Evolutionary conservation across 2,329 filamentous ascomycete species (phyloP), one percentile per base, ranked within the genome.

Genomic region (Arthrobotrys sinensis): DNA sequence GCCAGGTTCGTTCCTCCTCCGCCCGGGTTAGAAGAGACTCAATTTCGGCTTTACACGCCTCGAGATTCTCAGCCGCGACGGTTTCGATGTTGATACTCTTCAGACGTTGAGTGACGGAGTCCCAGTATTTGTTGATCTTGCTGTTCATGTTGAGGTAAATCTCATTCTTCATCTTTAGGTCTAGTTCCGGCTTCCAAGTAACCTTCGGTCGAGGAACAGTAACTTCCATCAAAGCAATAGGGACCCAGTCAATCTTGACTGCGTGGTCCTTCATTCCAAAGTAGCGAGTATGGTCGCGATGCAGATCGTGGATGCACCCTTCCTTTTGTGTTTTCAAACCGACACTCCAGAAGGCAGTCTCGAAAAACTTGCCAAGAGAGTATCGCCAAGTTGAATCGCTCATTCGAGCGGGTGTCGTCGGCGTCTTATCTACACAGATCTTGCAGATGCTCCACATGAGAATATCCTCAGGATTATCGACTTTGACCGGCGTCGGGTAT

Each of bases 371-470:
- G 10, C 93, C 96, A 82, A 99, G 97, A 0, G 96, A 99, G 84
- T 99, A 99, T 83, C 96, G 97, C 92, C 94, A 99, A 0, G 94
- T 96, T 82, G 90, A 94, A 71, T 94, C 91, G 0, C 95, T 97
- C 93, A 99, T 97, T 36, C 91, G 91, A 80, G 93, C 92, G 57
- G 94, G 91, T 45, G 93, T 92, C 0, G 95, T 81, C 10, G 80
- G 80, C 0, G 80, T 97, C 83, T 98, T 94, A 80, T 93, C 93
- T 65, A 93, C 91, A 84, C 96, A 99, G 34, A 93, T 88, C 82
- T 97, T 96, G 86, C 96, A 99, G 81, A 92, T 93, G 80, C 93
- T 98, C 96, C 96, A 99, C 93, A 99, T 97, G 72, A 94, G 89
- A 70, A 99, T 97, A 1, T 91, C 92, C 80, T 93, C 90, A 2